Evolutionary conservation across 2,329 filamentous ascomycete genomes (phyloP).

Genomic region (Hymenoscyphus fraxineus): DNA sequence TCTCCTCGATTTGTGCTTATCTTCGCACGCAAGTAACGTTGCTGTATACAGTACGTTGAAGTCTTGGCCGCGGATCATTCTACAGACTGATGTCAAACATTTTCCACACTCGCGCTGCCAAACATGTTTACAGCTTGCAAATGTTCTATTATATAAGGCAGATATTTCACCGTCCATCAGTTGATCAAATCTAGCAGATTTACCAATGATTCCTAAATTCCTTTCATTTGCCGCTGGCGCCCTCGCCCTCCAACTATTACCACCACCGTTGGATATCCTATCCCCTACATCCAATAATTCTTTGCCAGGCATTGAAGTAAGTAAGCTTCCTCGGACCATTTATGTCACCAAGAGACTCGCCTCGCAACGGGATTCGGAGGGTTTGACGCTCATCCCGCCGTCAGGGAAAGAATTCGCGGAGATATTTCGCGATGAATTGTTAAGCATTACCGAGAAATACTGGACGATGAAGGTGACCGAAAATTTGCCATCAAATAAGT

Average conservation of each 20-base stretch:
- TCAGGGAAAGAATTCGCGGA: slow-evolving; percentile 45
- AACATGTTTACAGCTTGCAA: neutral
- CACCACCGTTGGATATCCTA: neutral
- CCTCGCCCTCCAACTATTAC: neutral
- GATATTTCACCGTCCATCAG: too few species aligned
- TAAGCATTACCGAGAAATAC: slow-evolving; percentile 31
- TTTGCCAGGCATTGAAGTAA: neutral
- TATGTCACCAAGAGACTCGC: neutral
- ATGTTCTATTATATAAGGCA: too few species aligned
- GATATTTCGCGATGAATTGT: slow-evolving; percentile 42
- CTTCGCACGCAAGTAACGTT: neutral
- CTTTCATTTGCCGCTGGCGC: neutral
- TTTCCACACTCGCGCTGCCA: neutral
- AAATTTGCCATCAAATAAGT: slow-evolving; percentile 11
- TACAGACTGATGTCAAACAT: neutral
- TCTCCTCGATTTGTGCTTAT: neutral
- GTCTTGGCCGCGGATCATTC: neutral
- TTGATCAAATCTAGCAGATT: neutral
- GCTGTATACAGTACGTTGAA: neutral
- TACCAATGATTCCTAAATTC: neutral
- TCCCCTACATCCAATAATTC: neutral
- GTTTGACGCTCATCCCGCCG: slow-evolving; percentile 49
- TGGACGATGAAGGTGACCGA: slow-evolving; percentile 30
- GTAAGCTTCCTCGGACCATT: neutral
- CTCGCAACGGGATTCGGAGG: neutral